Evolutionary conservation across 352 stramenopile species (phyloP), one percentile per base, ranked within the genome.

Genomic region (Globisporangium ultimum): DNA sequence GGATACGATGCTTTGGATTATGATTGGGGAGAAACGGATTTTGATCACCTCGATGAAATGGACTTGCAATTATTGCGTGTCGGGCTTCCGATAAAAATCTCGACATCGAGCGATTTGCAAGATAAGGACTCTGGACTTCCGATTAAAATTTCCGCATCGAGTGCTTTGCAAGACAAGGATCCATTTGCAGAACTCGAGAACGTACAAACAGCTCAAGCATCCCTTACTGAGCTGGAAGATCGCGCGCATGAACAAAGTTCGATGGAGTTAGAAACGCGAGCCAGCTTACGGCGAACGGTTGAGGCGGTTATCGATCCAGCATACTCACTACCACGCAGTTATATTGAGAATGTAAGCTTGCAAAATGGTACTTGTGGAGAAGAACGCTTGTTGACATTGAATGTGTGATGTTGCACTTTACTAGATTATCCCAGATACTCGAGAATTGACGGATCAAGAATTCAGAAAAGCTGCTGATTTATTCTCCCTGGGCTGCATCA

Each of bases 401-500:
- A 14, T 36, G 12, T 53, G 34, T n/a, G 12, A 15, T 15, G 8
- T 2, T 55, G 49, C 11, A 10, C 28, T 36, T 28, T 38, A 17
- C 11, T n/a, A 71, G 58, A 45, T n/a, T 13, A 51, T 70, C 18
- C 60, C 66, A 22, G 61, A 66, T 13, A 41, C 43, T 1, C n/a
- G 15, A 5, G 40, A 50, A 20, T 64, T 84, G 36, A 69, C 58
- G 6, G 56, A 43, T 13, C 66, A 82, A 47, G 66, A 84, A 18
- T 65, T 53, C 8, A 64, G 65, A 21, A 64, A 67, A 57, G 72
- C 75, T 15, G 71, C 70, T 1, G 76, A 91, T 48, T 62, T 77
- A 14, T 92, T 93, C 53, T 67, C 78, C 1, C 58, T 95, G 21
- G 85, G 82, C 0, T 91, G 83, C 46, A 63, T 91, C 22, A 77